These are phyloP conservation scores for Termitomyces sp. DNA, from an alignment of 768 basidiomycete species.

Conservation along the genomic window DNA sequence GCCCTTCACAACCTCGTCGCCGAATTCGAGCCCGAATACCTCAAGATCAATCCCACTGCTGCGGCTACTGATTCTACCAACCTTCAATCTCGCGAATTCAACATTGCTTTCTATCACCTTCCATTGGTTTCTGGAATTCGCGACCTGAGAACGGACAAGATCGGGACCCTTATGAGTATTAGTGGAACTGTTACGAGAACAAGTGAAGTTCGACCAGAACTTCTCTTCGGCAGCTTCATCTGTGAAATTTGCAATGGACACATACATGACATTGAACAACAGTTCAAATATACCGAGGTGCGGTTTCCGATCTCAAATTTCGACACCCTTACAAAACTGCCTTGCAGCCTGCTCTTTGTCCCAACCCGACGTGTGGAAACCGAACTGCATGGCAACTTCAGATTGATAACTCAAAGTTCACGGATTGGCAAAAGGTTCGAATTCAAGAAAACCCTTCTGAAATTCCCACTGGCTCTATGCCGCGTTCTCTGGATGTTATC, in stretches of 20 bases:
- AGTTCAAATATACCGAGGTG: conserved; percentile 99
- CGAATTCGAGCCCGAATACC: conserved; percentile 88
- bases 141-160: conserved; percentile 88
- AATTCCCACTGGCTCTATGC: conserved; percentile 98
- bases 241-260: conserved; percentile 87
- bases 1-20: conserved; percentile 89
- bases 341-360: conserved; percentile 84
- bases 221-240: conserved; percentile 90
- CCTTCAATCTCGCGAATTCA: conserved; percentile 90
- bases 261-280: conserved; percentile 94
- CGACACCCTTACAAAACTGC: background rate
- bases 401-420: conserved; percentile 94
- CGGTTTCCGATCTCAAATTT: conserved; percentile 3
- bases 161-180: conserved; percentile 93
- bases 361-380: conserved; percentile 93
- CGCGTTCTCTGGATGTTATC: conserved; percentile 93
- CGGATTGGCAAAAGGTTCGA: conserved; percentile 99
- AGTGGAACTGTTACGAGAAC: conserved; percentile 97
- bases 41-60: conserved; percentile 92
- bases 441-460: conserved; percentile 99
- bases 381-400: conserved; percentile 89
- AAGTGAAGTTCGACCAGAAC: conserved; percentile 94
- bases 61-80: conserved; percentile 84
- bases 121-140: conserved; percentile 94
- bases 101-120: conserved; percentile 92